Base-by-base conservation (phyloP, 495 filamentous ascomycete genomes). In the Talaromyces thailandensis region DNA sequence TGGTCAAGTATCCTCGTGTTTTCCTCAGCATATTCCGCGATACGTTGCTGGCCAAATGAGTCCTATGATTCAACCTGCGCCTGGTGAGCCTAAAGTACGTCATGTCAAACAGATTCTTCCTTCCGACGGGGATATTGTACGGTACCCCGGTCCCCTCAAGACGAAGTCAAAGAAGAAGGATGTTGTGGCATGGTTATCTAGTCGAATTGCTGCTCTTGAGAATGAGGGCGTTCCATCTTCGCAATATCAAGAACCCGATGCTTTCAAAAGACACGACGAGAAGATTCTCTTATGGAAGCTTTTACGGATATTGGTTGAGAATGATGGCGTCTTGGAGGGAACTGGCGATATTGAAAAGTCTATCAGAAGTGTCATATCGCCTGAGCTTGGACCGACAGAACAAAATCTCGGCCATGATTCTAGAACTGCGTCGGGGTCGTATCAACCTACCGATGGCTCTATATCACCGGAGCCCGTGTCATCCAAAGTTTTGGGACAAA, bases 111-210 rank as follows among this genome's bases (percentile, higher is more conserved):
- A 91, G 48, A 79, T 88, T 58, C 70, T 89, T 37, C 86, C 88
- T 7, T 68, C 92, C 11, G 75, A 82, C 43, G 90, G 93, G 52
- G 80, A 82, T 7, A 77, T 94, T 58, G 82, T 84, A 14, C 89
- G 84, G 64, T 96, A 98, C 69, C 95, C 95, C 1, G 95, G 95
- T 0, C 93, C 95, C 18, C 76, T 97, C 9, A 92, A 86, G 76
- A 79, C 84, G 32, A 97, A 98, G 69, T 84, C 85, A 1, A 97
- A 93, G 80, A 99, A 98, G 78, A 98, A 98, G 75, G 95, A 99
- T 61, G 82, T 89, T 4, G 60, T 93, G 40, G 72, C 86, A 4
- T 99, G 95, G 94, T 77, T 99, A 32, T 85, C 76, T 3, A 79
- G 81, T 65, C 88, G 86, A 45, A 91, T 96, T 65, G 84, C 85